Evolutionary conservation across 2,329 filamentous ascomycete species (phyloP), one percentile per base, ranked within the genome.

Genomic region (Didymella keratinophila): DNA sequence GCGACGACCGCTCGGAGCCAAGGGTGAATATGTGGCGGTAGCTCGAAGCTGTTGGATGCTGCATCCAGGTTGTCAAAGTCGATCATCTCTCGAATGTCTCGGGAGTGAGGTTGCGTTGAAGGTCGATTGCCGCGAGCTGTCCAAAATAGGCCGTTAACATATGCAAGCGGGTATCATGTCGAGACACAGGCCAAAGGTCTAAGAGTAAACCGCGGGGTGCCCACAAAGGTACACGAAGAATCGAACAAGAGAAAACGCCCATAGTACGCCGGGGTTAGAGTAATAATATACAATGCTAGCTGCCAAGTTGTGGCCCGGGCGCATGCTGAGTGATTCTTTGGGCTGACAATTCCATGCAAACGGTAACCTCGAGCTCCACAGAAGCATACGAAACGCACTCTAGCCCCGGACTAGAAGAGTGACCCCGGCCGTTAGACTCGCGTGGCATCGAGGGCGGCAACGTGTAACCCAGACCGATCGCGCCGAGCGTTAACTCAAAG

Each of bases 1-100:
- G 71, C 64, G 23, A 81, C 77, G 54, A 84, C 78, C 16, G 81
- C 79, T 18, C 76, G 77, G 18, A 84, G 70, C 63, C 82, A 82
- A 11, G 65, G 71, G 27, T 70, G 67, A 1, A 80, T 74, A 34
- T 69, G 56, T 12, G 58, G 41, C 6, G 78, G 73, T 2, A 81
- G 64, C 12, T 64, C 61, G 16, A 79, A 69, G 10, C 76, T 70
- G 8, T 20, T 32, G 44, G 73, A 76, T 14, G 67, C 68, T 14
- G 14, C 47, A 54, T 76, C 74, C 52, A 73, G 56, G 43, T 30
- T 50, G 20, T 62, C 54, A 11, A 60, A 56, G 52, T 47, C 14
- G 42, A 63, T 54, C 73, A 76, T 76, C 56, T 51, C 46, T 50
- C 7, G 32, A n/a, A 18, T 10, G n/a, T 45, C 25, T 2, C 23